Conservation (phyloP, 257 asterid species). For the Solanum appendiculatum region DNA sequence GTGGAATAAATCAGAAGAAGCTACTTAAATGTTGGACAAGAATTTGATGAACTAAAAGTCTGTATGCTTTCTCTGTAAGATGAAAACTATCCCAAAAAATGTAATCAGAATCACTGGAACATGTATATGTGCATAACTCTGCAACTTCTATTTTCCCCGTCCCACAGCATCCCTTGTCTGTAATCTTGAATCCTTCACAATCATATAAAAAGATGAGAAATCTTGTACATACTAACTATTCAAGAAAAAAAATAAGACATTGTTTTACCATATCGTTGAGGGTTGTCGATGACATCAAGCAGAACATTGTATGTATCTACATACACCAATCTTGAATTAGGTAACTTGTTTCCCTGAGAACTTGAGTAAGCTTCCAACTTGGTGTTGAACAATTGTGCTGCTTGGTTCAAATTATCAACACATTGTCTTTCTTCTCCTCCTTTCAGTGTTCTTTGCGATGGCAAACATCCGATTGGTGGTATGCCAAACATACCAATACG, state of each 20-base stretch:
- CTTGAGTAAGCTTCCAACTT: conserved; percentile 28
- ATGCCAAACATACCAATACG: conserved; percentile 24
- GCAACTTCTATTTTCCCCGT: conserved; percentile 2
- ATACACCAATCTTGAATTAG: conserved; percentile 31
- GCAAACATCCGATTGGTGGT: conserved; percentile 73
- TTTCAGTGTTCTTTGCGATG: conserved; percentile 60
- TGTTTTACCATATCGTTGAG: conserved; percentile 44
- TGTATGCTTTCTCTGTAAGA: conserved; percentile 5
- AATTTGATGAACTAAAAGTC: background rate
- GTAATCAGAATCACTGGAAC: conserved; percentile 1
- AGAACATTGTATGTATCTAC: conserved; percentile 35
- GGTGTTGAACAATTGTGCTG: conserved; percentile 30
- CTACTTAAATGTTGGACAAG: background rate
- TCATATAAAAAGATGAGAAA: background rate
- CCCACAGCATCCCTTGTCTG: conserved; percentile 6
- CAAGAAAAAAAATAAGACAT: background rate
- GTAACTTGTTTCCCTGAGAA: conserved; percentile 16
- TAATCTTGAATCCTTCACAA: background rate
- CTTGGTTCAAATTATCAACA: conserved; percentile 29
- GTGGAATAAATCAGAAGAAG: background rate
- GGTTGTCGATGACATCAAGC: conserved; percentile 41
- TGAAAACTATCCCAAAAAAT: conserved; percentile 10
- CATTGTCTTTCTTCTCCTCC: conserved; percentile 49
- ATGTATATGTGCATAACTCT: background rate
- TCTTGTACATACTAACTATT: background rate